Base-by-base conservation (phyloP, 805 yeast species). In the Zygosaccharomyces rouxii region DNA sequence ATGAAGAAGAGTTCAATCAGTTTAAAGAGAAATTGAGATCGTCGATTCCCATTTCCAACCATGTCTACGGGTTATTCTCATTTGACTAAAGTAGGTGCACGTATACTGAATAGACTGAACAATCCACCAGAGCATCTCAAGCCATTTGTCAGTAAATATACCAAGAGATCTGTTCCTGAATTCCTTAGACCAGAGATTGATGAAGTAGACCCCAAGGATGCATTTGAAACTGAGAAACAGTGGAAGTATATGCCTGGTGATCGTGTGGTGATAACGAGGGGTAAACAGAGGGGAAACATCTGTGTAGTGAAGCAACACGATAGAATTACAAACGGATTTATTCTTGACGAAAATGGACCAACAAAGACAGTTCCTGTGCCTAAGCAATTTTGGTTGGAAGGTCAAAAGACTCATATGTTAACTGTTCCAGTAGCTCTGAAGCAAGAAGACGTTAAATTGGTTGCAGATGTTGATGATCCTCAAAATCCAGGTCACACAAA, bases 231-330 rank as follows among this genome's bases (percentile, higher is more conserved):
- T 13, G 73, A 69, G 38, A 71, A 73, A 51, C 76, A 84, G 40
- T 76, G 85, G 72, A 82, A 79, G 41, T 81, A 79, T 54, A 72
- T 82, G 40, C 80, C 79, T 19, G 95, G 95, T 18, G 96, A 88
- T 68, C 72, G 84, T 52, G 95, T 86, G 2, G 77, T 88, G 62
- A 74, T 89, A 22, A 72, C 80, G 23, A 76, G 75, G 44, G 97
- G 97, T 16, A 73, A 76, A 41, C 76, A 78, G 59, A 80, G 79
- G 59, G 96, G 96, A n/a, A 81, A 79, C 23, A 75, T 89, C 11
- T 81, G 92, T 7, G 78, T 78, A 47, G 78, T 92, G 9, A 74
- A 77, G 51, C 78, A 80, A 50, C 79, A 81, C 52, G 78, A 77
- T 44, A 68, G 71, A n/a, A 74, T 76, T 38, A 75, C 82, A 19